Conservation (phyloP, 2,329 filamentous ascomycete species). For the Ascocoryne sarcoides region DNA sequence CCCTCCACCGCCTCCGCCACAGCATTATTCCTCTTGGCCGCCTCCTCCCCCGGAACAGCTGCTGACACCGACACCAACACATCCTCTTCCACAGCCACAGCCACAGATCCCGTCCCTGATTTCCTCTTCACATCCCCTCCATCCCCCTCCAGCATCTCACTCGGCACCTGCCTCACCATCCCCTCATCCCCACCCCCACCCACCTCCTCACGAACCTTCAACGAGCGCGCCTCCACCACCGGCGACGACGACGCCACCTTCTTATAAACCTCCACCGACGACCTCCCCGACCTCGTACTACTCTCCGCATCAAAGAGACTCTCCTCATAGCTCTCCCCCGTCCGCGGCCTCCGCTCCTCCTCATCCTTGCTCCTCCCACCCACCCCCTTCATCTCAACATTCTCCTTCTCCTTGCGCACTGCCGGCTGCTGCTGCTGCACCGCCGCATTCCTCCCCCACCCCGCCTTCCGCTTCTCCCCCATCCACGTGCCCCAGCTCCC, state of each 20-base stretch:
- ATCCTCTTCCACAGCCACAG: slow-evolving; percentile 8
- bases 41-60: slow-evolving; percentile 6
- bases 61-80: not conserved
- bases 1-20: slow-evolving; percentile 19
- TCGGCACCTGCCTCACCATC: not conserved
- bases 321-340: slow-evolving; percentile 24
- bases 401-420: slow-evolving; percentile 17
- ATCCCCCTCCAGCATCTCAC: not conserved
- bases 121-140: too few species aligned
- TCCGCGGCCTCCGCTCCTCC: slow-evolving; percentile 19
- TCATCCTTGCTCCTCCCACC: slow-evolving; percentile 12
- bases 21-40: slow-evolving; percentile 7
- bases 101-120: too few species aligned
- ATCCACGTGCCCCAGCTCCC: slow-evolving; percentile 63
- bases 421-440: slow-evolving; percentile 1
- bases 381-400: slow-evolving; percentile 5
- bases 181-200: not conserved
- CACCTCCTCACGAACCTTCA: not conserved
- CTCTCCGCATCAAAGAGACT: slow-evolving; percentile 28
- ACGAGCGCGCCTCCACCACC: not conserved
- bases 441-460: slow-evolving; percentile 21
- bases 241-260: not conserved
- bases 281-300: not conserved
- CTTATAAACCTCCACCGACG: not conserved
- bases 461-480: slow-evolving; percentile 61